Evolutionary conservation across 2,329 filamentous ascomycete genomes (phyloP), one percentile per base, ranked within the genome.

Genomic region (Samsoniella hepiali): DNA sequence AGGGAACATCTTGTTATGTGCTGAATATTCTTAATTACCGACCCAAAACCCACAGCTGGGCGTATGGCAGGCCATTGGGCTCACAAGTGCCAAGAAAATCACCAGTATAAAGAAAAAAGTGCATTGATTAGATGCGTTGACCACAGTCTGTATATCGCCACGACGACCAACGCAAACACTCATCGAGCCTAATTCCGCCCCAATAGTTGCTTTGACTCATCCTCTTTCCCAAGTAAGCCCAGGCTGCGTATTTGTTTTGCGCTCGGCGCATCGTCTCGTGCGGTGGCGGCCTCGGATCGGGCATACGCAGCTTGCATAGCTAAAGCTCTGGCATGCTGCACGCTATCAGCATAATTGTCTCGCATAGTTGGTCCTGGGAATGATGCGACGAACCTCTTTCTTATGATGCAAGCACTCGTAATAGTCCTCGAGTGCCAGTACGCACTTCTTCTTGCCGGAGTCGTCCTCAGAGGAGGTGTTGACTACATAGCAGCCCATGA

Each of bases 391-490:
- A 73, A 98, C 95, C 91, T 99, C 95, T 82, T 99, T 99, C 84
- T 90, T 93, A 84, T 99, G 95, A 78, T 99, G 95, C 74, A 99
- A 81, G 79, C 96, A 99, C 82, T 99, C 95, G 77, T 97, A 96
- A 82, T 99, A 99, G 76, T 99, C 95, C 77, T 99, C 95, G 69
- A 98, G 83, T 5, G 88, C 85, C 17, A 91, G 89, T 22, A 84
- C 81, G 77, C 96, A 99, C 80, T 96, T 96, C 78, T 88, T 90
- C 82, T 93, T 95, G 70, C 91, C 91, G 17, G 87, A 86, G 69
- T 87, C 83, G 73, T 93, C 90, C 63, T 94, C 90, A 68, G 89
- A 82, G 68, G 84, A 85, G 63, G 92, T 92, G 82, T 98, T 98
- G 75, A 97, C 88, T 66, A 97, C 93, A 78, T 99, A 99, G 87